Conservation (phyloP, 2,329 filamentous ascomycete species). For the Boeremia lycopersici region DNA sequence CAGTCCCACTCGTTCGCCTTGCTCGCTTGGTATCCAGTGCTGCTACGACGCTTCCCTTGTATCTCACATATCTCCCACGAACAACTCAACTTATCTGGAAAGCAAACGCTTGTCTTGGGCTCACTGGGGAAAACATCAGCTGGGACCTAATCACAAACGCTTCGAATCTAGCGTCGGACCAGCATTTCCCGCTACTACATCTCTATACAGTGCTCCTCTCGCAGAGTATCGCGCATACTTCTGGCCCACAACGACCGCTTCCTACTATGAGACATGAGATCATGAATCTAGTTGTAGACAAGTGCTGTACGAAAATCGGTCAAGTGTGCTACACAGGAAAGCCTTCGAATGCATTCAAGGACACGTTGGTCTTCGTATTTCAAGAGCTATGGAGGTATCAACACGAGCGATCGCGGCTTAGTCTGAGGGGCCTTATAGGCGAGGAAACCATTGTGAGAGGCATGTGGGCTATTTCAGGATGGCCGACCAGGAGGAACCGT, state of each 20-base stretch:
- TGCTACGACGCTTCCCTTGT: slow-evolving; percentile 28
- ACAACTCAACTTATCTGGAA: slow-evolving; percentile 36
- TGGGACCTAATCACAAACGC: slow-evolving; percentile 36
- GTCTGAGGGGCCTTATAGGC: slow-evolving; percentile 32
- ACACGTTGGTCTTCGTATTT: slow-evolving; percentile 31
- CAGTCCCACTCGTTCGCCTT: slow-evolving; percentile 38
- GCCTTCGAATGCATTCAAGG: slow-evolving; percentile 33
- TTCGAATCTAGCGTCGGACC: slow-evolving; percentile 13
- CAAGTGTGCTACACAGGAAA: slow-evolving; percentile 21
- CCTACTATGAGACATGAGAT: slow-evolving; percentile 24
- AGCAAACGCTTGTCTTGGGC: slow-evolving; percentile 35
- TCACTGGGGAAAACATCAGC: slow-evolving; percentile 19
- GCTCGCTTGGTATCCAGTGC: slow-evolving; percentile 36
- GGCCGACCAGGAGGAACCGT: slow-evolving; percentile 4
- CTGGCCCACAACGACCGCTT: slow-evolving; percentile 16
- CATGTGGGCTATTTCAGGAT: slow-evolving; percentile 47
- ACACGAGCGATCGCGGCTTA: slow-evolving; percentile 28
- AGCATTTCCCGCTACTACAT: slow-evolving; percentile 35
- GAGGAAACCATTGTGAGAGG: slow-evolving; percentile 50
- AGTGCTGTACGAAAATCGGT: slow-evolving; percentile 35
- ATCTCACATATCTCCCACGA: slow-evolving; percentile 30
- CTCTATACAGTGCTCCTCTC: slow-evolving; percentile 40
- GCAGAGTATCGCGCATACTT: slow-evolving; percentile 34
- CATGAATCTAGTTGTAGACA: slow-evolving; percentile 35
- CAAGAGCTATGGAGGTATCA: slow-evolving; percentile 36